phyloP scores from a whole-genome alignment of 257 asterid genomes.

The Solanum clarkiae region DNA sequence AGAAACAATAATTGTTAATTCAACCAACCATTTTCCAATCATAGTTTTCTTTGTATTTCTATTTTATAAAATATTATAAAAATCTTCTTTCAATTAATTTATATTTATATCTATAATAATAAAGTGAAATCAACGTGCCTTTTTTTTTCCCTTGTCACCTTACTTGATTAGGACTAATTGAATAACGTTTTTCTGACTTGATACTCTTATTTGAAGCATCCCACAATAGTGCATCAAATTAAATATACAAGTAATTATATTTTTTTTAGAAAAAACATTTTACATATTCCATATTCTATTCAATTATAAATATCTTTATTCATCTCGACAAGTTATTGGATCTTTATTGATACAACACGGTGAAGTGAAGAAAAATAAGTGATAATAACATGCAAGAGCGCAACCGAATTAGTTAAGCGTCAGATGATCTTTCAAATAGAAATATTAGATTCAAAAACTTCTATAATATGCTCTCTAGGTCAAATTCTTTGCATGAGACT shows the following conservation, averaged over 20 bases:
- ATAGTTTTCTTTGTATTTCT: not conserved
- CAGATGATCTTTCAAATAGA: too few relatives aligned
- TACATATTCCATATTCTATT: not conserved
- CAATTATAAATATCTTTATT: not conserved
- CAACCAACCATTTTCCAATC: not conserved
- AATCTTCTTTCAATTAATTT: not conserved
- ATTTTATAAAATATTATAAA: too few relatives aligned
- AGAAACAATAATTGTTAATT: not conserved
- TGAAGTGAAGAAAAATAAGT: not conserved
- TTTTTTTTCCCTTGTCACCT: not conserved
- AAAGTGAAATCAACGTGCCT: not conserved
- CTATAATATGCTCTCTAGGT: too few relatives aligned
- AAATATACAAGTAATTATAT: not conserved
- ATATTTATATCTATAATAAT: not conserved
- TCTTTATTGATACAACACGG: not conserved
- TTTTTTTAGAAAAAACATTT: not conserved
- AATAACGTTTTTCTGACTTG: not conserved
- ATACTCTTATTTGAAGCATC: not conserved
- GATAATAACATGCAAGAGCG: not conserved
- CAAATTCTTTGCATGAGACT: too few relatives aligned
- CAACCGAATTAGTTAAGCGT: not conserved
- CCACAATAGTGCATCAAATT: not conserved
- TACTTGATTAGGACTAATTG: not conserved
- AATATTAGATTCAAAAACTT: too few relatives aligned
- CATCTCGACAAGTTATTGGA: not conserved